Percentiles rank a stretch among this genome's conserved stretches.
These are phyloP conservation scores for Metschnikowia hibisci DNA, from an alignment of 805 yeast genomes.

Conservation along the genomic window DNA sequence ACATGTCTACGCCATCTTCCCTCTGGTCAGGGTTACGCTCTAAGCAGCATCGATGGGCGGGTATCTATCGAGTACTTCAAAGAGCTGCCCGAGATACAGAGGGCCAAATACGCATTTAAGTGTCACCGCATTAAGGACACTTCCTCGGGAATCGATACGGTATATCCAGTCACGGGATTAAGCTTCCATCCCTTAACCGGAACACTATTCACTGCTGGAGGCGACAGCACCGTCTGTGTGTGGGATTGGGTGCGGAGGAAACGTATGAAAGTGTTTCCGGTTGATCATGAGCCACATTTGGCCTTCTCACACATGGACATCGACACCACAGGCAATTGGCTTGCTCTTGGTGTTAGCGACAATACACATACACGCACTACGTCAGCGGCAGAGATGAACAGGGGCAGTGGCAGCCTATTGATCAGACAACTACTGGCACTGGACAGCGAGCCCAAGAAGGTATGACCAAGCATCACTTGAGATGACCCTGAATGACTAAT, in stretches of 20 bases:
- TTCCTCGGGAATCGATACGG: constrained; percentile 36
- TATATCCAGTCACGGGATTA: constrained; percentile 49
- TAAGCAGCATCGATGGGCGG: constrained; percentile 77
- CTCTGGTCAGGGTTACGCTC: constrained; percentile 52
- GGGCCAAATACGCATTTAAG: constrained; percentile 65
- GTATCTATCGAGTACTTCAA: constrained; percentile 70
- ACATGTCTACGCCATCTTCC: constrained; percentile 54
- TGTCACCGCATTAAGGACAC: constrained; percentile 57
- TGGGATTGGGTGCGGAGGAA: constrained; percentile 48
- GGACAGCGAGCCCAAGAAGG: constrained; percentile 11
- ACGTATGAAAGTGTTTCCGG: constrained; percentile 35
- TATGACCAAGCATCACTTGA: no score
- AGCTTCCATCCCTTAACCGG: constrained; percentile 36
- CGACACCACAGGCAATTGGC: constrained; percentile 9
- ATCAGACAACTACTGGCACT: constrained; percentile 8
- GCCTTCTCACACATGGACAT: constrained; percentile 17
- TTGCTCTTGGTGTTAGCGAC: constrained; percentile 15
- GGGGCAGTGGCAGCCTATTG: constrained; percentile 5
- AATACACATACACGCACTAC: constrained; percentile 8
- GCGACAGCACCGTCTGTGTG: constrained; percentile 47
- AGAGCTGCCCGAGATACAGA: constrained; percentile 39
- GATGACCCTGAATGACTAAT: no score
- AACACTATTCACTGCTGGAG: constrained; percentile 49
- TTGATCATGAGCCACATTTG: constrained; percentile 3
- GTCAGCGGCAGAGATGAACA: background rate